Evolutionary conservation across 1,284 basidiomycete genomes (phyloP).

Genomic region (Cryptococcus sp.): DNA sequence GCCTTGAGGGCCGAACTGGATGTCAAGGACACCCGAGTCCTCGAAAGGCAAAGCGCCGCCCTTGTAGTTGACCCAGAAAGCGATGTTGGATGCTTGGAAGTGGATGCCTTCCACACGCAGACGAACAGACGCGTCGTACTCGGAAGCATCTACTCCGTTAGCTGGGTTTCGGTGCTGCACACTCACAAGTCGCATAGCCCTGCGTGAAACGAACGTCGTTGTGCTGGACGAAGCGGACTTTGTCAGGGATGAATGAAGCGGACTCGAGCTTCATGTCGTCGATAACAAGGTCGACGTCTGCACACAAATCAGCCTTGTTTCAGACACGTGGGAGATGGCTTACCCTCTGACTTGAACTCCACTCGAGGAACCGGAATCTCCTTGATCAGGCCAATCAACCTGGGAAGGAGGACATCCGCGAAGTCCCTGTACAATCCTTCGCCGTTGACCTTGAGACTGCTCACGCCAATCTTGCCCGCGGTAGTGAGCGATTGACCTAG

Average conservation of each 20-base stretch:
- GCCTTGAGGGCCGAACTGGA: constrained; percentile 54
- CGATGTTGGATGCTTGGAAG: constrained; percentile 55
- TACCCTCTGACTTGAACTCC: constrained; percentile 53
- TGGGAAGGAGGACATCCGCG: constrained; percentile 54
- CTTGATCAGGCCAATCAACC: constrained; percentile 54
- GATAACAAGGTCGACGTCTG: constrained; percentile 53
- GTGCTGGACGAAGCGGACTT: constrained; percentile 53
- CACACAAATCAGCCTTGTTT: constrained; percentile 10
- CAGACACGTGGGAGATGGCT: constrained; percentile 5
- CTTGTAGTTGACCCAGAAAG: constrained; percentile 56
- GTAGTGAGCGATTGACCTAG: constrained; percentile 48
- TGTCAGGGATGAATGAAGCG: constrained; percentile 56
- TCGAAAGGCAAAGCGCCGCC: constrained; percentile 51
- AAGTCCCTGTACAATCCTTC: constrained; percentile 54
- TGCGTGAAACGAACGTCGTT: constrained; percentile 56
- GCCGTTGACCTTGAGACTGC: constrained; percentile 40
- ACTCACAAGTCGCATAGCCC: constrained; percentile 51
- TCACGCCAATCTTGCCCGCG: constrained; percentile 46
- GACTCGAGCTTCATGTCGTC: constrained; percentile 54
- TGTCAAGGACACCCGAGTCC: constrained; percentile 55
- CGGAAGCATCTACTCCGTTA: constrained; percentile 43
- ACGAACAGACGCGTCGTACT: constrained; percentile 52
- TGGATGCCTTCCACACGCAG: constrained; percentile 55
- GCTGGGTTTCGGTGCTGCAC: neutral
- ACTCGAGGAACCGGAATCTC: constrained; percentile 56